Percentiles rank a stretch among this genome's conserved stretches.
phyloP scores from a whole-genome alignment of 495 filamentous ascomycete species.

The Tuber aestivum region DNA sequence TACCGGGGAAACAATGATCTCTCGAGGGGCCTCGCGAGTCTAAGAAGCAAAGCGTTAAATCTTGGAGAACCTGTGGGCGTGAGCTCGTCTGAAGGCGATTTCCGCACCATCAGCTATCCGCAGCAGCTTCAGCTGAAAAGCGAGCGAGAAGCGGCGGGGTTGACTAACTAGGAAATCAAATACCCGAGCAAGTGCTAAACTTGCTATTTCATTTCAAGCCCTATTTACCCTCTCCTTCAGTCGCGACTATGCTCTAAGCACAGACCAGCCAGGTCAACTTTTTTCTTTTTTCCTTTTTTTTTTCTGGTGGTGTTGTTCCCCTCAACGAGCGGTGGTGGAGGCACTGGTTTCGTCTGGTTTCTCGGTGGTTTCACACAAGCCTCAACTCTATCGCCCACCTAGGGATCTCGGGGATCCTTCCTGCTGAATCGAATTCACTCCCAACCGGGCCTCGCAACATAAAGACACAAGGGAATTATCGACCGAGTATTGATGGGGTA shows the following conservation, averaged over 20 bases:
- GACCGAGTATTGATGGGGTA: conserved; percentile 25
- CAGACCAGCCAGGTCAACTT: conserved; percentile 30
- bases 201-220: conserved; percentile 43
- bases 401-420: conserved; percentile 34
- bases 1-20: conserved; percentile 33
- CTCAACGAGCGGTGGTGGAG: neutral
- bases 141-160: conserved; percentile 26
- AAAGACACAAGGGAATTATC: conserved; percentile 27
- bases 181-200: conserved; percentile 41
- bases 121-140: conserved; percentile 42
- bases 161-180: conserved; percentile 42
- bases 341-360: conserved; percentile 30
- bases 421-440: conserved; percentile 38
- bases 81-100: conserved; percentile 36
- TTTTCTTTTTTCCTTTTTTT: conserved; percentile 25
- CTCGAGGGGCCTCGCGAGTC: conserved; percentile 19
- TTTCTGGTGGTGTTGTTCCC: conserved; percentile 26
- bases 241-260: conserved; percentile 30
- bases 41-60: conserved; percentile 19
- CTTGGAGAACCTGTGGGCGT: conserved; percentile 32
- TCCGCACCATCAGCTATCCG: conserved; percentile 37
- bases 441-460: conserved; percentile 39
- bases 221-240: conserved; percentile 27
- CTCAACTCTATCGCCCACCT: conserved; percentile 38
- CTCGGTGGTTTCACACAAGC: conserved; percentile 39